A percentile compares a stretch with the other conserved stretches of the same genome.
These are phyloP conservation scores for Athelia sp. DNA, from an alignment of 1,284 basidiomycete species.

Conservation along the genomic window DNA sequence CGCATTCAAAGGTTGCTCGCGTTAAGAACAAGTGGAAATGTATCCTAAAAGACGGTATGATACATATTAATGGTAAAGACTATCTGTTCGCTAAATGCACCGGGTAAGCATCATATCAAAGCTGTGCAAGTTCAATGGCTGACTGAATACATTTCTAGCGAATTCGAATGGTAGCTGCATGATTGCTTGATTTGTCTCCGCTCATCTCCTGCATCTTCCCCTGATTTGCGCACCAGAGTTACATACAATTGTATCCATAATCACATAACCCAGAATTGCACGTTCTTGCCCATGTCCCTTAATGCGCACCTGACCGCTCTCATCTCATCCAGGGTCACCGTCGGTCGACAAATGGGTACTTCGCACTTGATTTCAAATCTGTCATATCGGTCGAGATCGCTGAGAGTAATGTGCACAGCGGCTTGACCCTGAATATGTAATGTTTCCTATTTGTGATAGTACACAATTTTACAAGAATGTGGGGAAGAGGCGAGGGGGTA, in stretches of 20 bases:
- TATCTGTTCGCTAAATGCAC: conserved; percentile 97
- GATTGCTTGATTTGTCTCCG: neutral
- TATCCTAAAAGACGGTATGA: conserved; percentile 97
- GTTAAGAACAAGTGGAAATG: conserved; percentile 99
- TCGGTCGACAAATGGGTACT: too few species aligned
- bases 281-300: too few species aligned
- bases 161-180: conserved; percentile 32
- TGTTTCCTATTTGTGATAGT: too few species aligned
- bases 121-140: neutral
- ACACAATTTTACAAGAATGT: too few species aligned
- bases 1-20: conserved; percentile 73
- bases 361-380: too few species aligned
- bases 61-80: conserved; percentile 94
- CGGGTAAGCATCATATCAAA: conserved; percentile 44
- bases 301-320: too few species aligned
- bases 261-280: neutral
- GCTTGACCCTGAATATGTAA: too few species aligned
- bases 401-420: too few species aligned
- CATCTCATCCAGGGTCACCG: too few species aligned
- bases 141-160: conserved; percentile 15
- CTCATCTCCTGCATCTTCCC: neutral
- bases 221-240: neutral
- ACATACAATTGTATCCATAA: neutral
- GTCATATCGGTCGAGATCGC: too few species aligned
- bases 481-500: too few species aligned